Evolutionary conservation across 768 basidiomycete genomes (phyloP).

Genomic region (Lactifluus hygrophoroides): DNA sequence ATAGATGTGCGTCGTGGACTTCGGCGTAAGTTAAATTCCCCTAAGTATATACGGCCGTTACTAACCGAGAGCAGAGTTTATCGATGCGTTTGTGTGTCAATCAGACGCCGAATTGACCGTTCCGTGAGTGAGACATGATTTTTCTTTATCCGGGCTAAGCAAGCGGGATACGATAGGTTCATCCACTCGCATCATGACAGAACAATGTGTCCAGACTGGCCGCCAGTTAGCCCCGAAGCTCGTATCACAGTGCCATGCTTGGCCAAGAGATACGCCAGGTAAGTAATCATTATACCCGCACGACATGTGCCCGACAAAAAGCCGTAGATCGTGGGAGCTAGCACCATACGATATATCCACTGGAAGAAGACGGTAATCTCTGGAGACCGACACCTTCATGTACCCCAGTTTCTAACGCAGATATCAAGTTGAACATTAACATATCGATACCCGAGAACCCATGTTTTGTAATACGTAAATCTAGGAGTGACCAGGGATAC

Average conservation of each 20-base stretch:
- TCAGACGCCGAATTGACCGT: constrained; percentile 5
- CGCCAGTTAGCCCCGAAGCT: neutral
- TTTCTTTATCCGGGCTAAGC: neutral
- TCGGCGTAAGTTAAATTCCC: neutral
- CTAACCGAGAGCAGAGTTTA: neutral
- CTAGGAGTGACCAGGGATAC: neutral
- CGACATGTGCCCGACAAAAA: neutral
- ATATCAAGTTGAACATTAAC: neutral
- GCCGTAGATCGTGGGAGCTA: constrained; percentile 9
- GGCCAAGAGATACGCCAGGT: constrained; percentile 12
- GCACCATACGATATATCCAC: constrained; percentile 12
- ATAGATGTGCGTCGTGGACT: constrained; percentile 3
- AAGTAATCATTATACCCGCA: neutral
- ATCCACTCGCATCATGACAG: constrained; percentile 15
- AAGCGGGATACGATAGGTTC: neutral
- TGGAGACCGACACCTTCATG: neutral
- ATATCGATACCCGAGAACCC: neutral
- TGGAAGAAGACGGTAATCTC: neutral
- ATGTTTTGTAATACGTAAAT: neutral
- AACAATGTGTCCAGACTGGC: constrained; percentile 7
- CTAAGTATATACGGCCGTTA: neutral
- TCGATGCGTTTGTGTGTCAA: neutral
- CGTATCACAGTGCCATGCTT: constrained; percentile 6
- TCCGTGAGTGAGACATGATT: constrained; percentile 4
- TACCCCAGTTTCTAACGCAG: neutral